A percentile compares a stretch with the other conserved stretches of the same genome.
Conservation (phyloP, 164 flowering plant genomes). For the Piper longum region DNA sequence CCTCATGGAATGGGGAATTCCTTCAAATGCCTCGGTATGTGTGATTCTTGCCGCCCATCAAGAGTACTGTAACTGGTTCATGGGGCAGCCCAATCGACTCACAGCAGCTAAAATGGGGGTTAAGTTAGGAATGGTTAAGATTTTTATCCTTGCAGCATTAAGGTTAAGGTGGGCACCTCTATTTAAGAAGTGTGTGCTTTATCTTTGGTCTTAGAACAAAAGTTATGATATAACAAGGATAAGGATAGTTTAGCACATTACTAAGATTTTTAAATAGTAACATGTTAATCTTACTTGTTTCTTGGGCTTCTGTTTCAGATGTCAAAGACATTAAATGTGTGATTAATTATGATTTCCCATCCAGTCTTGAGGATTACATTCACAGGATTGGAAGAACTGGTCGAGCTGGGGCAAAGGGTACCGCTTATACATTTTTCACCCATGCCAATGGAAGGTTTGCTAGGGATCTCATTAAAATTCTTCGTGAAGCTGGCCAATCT, state of each 20-base stretch:
- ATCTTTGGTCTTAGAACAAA: conserved; percentile 35
- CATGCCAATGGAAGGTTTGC: conserved; percentile 72
- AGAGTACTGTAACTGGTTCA: conserved; percentile 70
- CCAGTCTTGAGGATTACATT: conserved; percentile 90
- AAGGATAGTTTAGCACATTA: conserved; percentile 37
- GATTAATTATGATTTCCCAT: conserved; percentile 87
- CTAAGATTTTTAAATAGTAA: no score
- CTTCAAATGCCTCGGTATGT: conserved; percentile 4
- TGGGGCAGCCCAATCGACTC: conserved; percentile 93
- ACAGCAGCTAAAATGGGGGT: conserved; percentile 23
- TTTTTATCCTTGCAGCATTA: conserved; percentile 79
- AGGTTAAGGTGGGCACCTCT: conserved; percentile 87
- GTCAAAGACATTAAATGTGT: conserved; percentile 99
- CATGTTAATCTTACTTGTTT: not conserved
- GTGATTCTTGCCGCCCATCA: conserved; percentile 47
- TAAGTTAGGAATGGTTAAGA: conserved; percentile 37
- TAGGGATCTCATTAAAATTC: conserved; percentile 66
- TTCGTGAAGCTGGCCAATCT: conserved; percentile 76
- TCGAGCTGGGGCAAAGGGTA: conserved; percentile 94
- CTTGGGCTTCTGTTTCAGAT: conserved; percentile 29
- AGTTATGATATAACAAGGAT: conserved; percentile 55
- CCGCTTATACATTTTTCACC: conserved; percentile 74
- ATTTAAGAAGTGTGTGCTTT: conserved; percentile 48
- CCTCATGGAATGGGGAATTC: not conserved
- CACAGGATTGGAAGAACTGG: conserved; percentile 99